Evolutionary conservation across 257 asterid genomes (phyloP).

Genomic region (Solanum pennellii): DNA sequence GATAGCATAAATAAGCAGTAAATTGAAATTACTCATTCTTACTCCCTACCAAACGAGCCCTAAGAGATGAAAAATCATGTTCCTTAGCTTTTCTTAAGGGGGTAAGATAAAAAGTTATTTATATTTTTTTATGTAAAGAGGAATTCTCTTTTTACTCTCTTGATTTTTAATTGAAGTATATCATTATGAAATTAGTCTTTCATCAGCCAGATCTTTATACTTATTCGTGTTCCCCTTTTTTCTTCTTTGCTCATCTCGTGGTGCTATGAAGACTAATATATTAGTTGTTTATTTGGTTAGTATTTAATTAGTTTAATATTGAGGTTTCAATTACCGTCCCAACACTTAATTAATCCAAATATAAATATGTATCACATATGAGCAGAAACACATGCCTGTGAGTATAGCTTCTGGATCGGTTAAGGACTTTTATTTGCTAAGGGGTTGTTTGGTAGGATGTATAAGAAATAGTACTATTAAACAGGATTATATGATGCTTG

Average conservation of each 20-base stretch:
- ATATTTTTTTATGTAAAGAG: too few relatives aligned
- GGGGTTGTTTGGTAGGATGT: not conserved
- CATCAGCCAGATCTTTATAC: too few relatives aligned
- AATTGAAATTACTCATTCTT: too few relatives aligned
- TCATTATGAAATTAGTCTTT: too few relatives aligned
- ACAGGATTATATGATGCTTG: conserved; percentile 53
- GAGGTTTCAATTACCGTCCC: not conserved
- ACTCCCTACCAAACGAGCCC: too few relatives aligned
- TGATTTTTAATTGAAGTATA: too few relatives aligned
- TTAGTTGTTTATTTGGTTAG: not conserved
- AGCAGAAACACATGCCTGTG: not conserved
- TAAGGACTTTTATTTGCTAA: not conserved
- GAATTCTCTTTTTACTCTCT: too few relatives aligned
- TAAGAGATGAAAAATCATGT: too few relatives aligned
- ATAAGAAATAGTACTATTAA: not conserved
- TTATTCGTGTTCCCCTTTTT: not conserved
- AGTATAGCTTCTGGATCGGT: not conserved
- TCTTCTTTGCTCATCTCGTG: not conserved
- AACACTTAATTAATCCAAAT: not conserved
- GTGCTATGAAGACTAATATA: not conserved
- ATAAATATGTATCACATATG: not conserved
- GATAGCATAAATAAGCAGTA: too few relatives aligned
- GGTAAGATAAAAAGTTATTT: too few relatives aligned
- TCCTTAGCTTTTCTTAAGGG: too few relatives aligned
- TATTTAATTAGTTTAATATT: not conserved